phyloP scores from a whole-genome alignment of 2,329 filamentous ascomycete genomes.

The Apiospora koreana region DNA sequence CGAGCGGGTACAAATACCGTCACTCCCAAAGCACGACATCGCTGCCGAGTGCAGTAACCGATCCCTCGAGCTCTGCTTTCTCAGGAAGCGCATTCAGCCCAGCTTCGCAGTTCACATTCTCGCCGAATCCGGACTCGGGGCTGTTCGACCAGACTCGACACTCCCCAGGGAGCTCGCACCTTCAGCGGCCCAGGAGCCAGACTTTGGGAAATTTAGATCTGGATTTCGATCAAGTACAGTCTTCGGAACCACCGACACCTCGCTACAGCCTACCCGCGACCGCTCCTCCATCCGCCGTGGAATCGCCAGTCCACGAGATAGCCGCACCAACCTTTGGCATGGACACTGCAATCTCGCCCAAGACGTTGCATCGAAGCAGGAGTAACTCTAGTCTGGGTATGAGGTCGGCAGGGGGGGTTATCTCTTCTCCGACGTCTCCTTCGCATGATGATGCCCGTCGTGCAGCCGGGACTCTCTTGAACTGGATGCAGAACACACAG shows the following conservation, averaged over 20 bases:
- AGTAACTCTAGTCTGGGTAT: constrained; percentile 51
- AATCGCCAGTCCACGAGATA: constrained; percentile 52
- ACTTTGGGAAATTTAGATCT: constrained; percentile 77
- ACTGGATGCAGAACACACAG: constrained; percentile 72
- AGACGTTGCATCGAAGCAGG: constrained; percentile 51
- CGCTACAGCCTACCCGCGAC: constrained; percentile 49
- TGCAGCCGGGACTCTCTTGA: constrained; percentile 79
- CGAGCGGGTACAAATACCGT: constrained; percentile 55
- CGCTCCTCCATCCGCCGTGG: constrained; percentile 52
- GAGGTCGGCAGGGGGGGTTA: constrained; percentile 34
- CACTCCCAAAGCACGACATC: constrained; percentile 70
- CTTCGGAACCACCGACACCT: constrained; percentile 49
- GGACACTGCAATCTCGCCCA: constrained; percentile 46
- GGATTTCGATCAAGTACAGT: constrained; percentile 51
- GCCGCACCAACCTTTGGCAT: constrained; percentile 43
- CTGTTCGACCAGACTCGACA: constrained; percentile 56
- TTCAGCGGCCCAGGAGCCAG: constrained; percentile 80
- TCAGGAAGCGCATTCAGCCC: constrained; percentile 74
- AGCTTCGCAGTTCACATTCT: constrained; percentile 72
- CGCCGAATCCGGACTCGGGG: constrained; percentile 70
- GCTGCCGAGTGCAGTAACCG: constrained; percentile 67
- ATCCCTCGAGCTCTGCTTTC: constrained; percentile 65
- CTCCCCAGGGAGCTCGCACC: constrained; percentile 47
- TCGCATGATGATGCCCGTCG: constrained; percentile 80
- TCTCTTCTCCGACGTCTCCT: constrained; percentile 62